These are phyloP conservation scores for Ricinus communis DNA, from an alignment of 345 rosid genomes.

Conservation along the genomic window DNA sequence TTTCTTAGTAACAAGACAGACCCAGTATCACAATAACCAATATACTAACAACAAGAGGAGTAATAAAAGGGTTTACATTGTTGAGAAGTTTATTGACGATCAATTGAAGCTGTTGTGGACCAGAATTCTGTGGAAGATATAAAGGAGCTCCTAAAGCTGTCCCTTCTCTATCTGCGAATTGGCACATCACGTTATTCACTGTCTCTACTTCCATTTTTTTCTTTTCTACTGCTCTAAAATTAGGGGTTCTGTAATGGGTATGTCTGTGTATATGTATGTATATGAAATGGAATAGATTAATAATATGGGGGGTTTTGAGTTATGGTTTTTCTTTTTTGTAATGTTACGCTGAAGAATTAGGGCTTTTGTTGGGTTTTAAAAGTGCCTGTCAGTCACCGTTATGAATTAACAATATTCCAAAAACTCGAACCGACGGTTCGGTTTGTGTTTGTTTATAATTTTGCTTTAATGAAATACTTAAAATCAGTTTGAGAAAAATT, in stretches of 20 bases:
- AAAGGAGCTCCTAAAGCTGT: slow-evolving; percentile 59
- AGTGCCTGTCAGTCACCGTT: too few species aligned
- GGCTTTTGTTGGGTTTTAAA: slow-evolving; percentile 14
- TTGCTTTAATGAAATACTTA: too few species aligned
- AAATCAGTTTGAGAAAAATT: too few species aligned
- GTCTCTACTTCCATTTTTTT: slow-evolving; percentile 25
- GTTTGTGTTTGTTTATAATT: too few species aligned
- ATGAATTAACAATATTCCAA: too few species aligned
- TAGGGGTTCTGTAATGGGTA: background rate
- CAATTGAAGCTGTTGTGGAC: slow-evolving; percentile 78
- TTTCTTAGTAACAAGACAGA: background rate
- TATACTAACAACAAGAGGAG: background rate
- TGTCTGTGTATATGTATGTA: too few species aligned
- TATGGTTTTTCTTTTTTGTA: background rate
- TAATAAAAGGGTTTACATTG: slow-evolving; percentile 39
- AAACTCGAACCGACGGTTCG: too few species aligned
- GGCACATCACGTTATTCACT: slow-evolving; percentile 60
- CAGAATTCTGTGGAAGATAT: slow-evolving; percentile 79
- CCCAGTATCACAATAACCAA: background rate
- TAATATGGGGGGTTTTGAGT: background rate
- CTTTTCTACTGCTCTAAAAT: background rate
- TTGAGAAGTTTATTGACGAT: slow-evolving; percentile 82
- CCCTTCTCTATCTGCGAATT: slow-evolving; percentile 82
- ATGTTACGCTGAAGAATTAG: background rate
- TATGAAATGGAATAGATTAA: too few species aligned